Base-by-base conservation (phyloP, 2,329 filamentous ascomycete genomes). In the Colletotrichum sojae region DNA sequence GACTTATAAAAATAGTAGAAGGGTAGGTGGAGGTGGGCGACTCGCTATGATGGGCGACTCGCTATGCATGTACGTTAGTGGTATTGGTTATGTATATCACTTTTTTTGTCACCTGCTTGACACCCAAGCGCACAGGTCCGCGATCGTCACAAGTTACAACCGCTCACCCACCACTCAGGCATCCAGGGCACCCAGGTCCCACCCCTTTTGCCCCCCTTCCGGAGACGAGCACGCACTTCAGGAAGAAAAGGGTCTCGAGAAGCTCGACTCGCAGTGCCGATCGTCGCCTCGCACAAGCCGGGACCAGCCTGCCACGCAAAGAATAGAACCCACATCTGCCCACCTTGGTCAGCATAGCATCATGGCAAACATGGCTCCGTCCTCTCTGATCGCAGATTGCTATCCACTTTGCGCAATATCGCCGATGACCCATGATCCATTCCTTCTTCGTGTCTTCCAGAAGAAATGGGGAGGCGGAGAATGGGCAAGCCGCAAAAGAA, bases 361-460 rank as follows among this genome's bases (percentile, higher is more conserved):
- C 25, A 66, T 65, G 61, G 66, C 61, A 66, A 69, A 55, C 66
- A 69, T 55, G 62, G 54, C 62, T 55, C 40, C 49, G 39, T 54
- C 18, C 46, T 64, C 54, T 46, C 48, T 59, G 54, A 39, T 66
- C 40, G 62, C 62, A 66, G 48, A 65, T 66, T 69, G 25, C 55
- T 55, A 45, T 51, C 66, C 66, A 69, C 66, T 40, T 66, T 63
- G 63, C 49, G 66, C 55, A 66, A 59, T 60, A 59, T 49, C 66
- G 61, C 66, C 66, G 53, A 55, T 46, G 61, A 69, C 51, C 66
- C 45, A 51, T 45, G 66, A 51, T 69, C 55, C 49, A 60, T 65
- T 69, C 36, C 54, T 69, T 69, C 66, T 55, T 58, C 55, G 49
- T 27, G 43, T 54, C 61, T 66, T 69, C 66, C 62, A 69, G 66